Conservation (phyloP, 148 eudicot species). For the Amaranthus hypochondriacus region DNA sequence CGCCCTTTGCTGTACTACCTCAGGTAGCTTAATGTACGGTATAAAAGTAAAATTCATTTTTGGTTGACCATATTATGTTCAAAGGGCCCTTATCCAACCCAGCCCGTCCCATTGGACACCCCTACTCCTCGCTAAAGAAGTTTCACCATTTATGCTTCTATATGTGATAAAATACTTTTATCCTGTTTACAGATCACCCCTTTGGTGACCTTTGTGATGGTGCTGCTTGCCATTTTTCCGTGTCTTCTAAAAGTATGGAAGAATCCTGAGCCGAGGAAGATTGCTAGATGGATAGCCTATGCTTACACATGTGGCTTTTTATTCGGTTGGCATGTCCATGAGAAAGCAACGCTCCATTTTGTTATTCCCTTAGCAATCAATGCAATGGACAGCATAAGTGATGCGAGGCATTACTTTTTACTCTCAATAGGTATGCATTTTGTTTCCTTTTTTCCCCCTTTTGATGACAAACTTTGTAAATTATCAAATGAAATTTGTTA, state of each 20-base stretch:
- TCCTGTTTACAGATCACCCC: constrained; percentile 62
- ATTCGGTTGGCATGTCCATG: constrained; percentile 99
- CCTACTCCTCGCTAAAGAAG: not conserved
- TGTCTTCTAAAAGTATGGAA: constrained; percentile 82
- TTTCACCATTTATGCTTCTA: not conserved
- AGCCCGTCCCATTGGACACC: too few species aligned
- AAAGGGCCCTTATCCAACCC: too few species aligned
- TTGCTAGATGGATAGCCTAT: constrained; percentile 83
- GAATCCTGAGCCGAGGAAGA: constrained; percentile 68
- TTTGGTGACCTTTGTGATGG: constrained; percentile 59
- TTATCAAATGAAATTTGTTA: not conserved
- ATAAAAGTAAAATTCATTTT: not conserved
- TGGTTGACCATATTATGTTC: too few species aligned
- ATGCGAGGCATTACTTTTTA: constrained; percentile 78
- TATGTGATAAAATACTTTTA: not conserved
- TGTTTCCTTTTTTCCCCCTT: not conserved
- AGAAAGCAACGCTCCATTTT: constrained; percentile 91
- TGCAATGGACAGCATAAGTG: constrained; percentile 55
- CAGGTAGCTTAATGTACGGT: constrained; percentile 36
- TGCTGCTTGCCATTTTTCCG: constrained; percentile 72
- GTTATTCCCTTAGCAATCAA: constrained; percentile 77
- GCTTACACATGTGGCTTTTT: constrained; percentile 92
- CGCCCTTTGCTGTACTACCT: constrained; percentile 86
- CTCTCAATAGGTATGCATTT: constrained; percentile 55
- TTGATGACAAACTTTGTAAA: not conserved